phyloP scores from a whole-genome alignment of 345 rosid species.

The Hevea brasiliensis region DNA sequence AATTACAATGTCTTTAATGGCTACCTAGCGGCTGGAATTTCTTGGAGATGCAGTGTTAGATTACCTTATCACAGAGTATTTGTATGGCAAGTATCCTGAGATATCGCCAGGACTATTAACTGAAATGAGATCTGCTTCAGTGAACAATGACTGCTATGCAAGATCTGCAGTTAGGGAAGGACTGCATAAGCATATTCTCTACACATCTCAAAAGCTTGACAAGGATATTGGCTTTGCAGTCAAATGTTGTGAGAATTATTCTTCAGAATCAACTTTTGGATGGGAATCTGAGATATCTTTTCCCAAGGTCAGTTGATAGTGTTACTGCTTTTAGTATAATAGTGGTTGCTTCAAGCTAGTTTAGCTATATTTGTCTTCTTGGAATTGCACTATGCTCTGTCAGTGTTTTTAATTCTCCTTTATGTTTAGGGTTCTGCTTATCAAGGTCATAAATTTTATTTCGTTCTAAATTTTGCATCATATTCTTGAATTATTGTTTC shows the following conservation, averaged over 20 bases:
- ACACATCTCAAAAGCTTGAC: constrained; percentile 65
- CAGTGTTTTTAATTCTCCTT: too few relatives aligned
- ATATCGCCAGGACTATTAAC: constrained; percentile 80
- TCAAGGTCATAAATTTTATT: too few relatives aligned
- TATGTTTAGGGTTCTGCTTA: too few relatives aligned
- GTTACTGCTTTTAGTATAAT: not conserved
- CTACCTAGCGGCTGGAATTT: constrained; percentile 80
- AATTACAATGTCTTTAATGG: not conserved
- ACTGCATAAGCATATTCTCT: constrained; percentile 67
- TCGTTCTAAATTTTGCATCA: too few relatives aligned
- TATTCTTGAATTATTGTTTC: too few relatives aligned
- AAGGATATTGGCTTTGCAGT: constrained; percentile 44
- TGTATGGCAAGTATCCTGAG: constrained; percentile 54
- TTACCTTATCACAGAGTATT: constrained; percentile 60
- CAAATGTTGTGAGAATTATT: constrained; percentile 25
- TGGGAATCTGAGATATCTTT: constrained; percentile 76
- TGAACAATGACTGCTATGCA: constrained; percentile 86
- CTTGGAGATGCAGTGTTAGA: constrained; percentile 91
- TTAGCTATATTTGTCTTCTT: not conserved
- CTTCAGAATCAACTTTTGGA: constrained; percentile 55
- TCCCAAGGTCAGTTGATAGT: constrained; percentile 59
- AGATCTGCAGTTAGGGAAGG: constrained; percentile 53
- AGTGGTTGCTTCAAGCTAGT: not conserved
- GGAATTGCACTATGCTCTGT: too few relatives aligned
- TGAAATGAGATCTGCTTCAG: constrained; percentile 92